These are phyloP conservation scores for Castanea sativa DNA, from an alignment of 306 rosid species.

Conservation along the genomic window DNA sequence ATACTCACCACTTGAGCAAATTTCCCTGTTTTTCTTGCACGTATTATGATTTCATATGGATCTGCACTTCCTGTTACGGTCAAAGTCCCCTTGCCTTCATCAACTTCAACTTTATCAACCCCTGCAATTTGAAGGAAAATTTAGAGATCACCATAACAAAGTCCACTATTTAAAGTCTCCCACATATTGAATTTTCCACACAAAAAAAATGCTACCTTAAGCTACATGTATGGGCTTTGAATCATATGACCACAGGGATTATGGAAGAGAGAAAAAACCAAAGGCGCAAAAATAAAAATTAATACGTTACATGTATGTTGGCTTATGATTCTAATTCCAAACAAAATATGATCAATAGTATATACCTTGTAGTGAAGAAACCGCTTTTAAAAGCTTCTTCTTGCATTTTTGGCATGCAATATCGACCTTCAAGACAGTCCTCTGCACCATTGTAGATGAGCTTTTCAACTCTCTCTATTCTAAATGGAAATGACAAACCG, in stretches of 20 bases:
- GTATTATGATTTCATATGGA: slow-evolving; percentile 51
- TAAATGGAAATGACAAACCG: not conserved
- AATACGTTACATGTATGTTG: too few species aligned
- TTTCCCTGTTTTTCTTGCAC: slow-evolving; percentile 49
- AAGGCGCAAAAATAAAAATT: too few species aligned
- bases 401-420: slow-evolving; percentile 52
- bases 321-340: too few species aligned
- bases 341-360: too few species aligned
- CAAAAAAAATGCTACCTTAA: too few species aligned
- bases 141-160: not conserved
- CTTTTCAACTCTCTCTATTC: not conserved
- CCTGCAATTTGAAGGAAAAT: slow-evolving; percentile 26
- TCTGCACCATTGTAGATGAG: slow-evolving; percentile 44
- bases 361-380: slow-evolving; percentile 51
- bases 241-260: not conserved
- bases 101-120: slow-evolving; percentile 65
- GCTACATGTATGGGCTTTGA: too few species aligned
- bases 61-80: slow-evolving; percentile 68
- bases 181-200: too few species aligned
- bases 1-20: slow-evolving; percentile 48
- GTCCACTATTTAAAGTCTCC: too few species aligned
- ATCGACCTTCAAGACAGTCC: slow-evolving; percentile 55
- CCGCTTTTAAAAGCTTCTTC: slow-evolving; percentile 53
- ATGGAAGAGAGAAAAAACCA: too few species aligned
- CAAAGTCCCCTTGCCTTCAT: slow-evolving; percentile 56